Percentiles rank a stretch among this genome's conserved stretches.
Conservation (phyloP, 495 filamentous ascomycete genomes). For the Xylaria palmicola region DNA sequence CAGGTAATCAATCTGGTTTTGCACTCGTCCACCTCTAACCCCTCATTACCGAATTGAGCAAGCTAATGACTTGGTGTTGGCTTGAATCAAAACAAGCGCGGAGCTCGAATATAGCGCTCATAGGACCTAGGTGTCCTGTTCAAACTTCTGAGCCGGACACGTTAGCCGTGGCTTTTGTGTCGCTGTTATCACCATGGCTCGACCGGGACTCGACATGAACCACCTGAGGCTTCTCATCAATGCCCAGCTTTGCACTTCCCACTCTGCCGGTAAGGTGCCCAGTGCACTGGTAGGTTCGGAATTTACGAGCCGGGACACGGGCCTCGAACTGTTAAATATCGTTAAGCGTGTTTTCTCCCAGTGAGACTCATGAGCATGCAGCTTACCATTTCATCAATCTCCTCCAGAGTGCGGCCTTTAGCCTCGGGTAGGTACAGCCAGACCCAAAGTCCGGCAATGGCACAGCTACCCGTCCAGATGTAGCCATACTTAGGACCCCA, state of each 20-base stretch:
- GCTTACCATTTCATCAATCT: constrained; percentile 55
- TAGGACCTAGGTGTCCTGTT: not conserved
- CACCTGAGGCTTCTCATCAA: constrained; percentile 21
- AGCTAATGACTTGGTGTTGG: too few relatives aligned
- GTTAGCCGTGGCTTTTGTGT: not conserved
- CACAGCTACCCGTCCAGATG: constrained; percentile 48
- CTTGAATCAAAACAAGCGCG: too few relatives aligned
- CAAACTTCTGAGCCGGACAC: not conserved
- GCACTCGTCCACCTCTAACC: too few relatives aligned
- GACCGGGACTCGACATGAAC: constrained; percentile 20
- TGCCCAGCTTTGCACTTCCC: too few relatives aligned
- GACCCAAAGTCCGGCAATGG: constrained; percentile 44
- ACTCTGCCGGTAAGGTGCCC: constrained; percentile 16
- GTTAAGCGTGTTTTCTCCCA: not conserved
- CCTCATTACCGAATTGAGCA: too few relatives aligned
- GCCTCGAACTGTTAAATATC: constrained; percentile 41
- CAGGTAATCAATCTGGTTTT: too few relatives aligned
- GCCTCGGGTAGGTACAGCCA: constrained; percentile 55
- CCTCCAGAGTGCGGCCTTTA: constrained; percentile 52
- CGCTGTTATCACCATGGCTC: not conserved
- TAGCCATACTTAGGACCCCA: constrained; percentile 60
- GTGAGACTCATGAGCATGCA: not conserved
- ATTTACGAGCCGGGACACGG: constrained; percentile 45
- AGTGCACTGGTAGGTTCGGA: constrained; percentile 47
- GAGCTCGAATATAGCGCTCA: not conserved